A percentile compares a stretch with the other conserved stretches of the same genome.
These are phyloP conservation scores for Trichoderma sp. DNA, from an alignment of 2,329 filamentous ascomycete species.

Conservation along the genomic window DNA sequence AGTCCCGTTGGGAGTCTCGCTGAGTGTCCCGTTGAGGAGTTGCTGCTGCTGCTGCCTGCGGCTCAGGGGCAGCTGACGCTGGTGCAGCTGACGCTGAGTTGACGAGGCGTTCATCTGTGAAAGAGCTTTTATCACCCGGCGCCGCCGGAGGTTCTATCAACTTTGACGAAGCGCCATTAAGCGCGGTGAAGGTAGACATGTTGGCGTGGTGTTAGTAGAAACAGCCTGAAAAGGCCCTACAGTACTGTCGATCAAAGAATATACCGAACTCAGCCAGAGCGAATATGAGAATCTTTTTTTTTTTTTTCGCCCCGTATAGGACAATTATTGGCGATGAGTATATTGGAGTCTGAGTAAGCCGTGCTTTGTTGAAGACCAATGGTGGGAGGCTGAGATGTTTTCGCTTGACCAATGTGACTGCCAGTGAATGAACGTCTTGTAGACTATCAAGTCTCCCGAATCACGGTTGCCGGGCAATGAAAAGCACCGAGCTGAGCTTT, in stretches of 20 bases:
- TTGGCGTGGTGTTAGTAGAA: conserved; percentile 17
- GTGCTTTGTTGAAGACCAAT: not conserved
- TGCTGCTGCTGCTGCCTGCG: conserved; percentile 30
- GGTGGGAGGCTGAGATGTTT: not conserved
- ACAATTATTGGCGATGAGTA: not conserved
- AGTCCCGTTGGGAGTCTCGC: conserved; percentile 39
- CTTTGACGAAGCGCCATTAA: conserved; percentile 55
- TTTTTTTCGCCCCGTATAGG: not conserved
- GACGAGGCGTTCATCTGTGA: conserved; percentile 39
- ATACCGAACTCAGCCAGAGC: not conserved
- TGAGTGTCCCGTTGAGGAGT: not conserved
- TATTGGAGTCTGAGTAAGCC: not conserved
- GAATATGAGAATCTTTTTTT: not conserved
- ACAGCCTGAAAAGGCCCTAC: conserved; percentile 12
- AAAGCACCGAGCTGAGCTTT: not conserved
- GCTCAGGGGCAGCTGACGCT: conserved; percentile 33
- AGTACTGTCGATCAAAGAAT: not conserved
- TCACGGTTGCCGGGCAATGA: not conserved
- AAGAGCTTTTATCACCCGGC: conserved; percentile 35
- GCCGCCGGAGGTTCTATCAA: conserved; percentile 40
- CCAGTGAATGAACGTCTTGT: not conserved
- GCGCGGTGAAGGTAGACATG: conserved; percentile 56
- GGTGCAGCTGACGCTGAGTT: conserved; percentile 32
- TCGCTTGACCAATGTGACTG: not conserved
- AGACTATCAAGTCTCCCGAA: not conserved